phyloP scores from a whole-genome alignment of 2,329 filamentous ascomycete species.

The Cladophialophora exuberans region DNA sequence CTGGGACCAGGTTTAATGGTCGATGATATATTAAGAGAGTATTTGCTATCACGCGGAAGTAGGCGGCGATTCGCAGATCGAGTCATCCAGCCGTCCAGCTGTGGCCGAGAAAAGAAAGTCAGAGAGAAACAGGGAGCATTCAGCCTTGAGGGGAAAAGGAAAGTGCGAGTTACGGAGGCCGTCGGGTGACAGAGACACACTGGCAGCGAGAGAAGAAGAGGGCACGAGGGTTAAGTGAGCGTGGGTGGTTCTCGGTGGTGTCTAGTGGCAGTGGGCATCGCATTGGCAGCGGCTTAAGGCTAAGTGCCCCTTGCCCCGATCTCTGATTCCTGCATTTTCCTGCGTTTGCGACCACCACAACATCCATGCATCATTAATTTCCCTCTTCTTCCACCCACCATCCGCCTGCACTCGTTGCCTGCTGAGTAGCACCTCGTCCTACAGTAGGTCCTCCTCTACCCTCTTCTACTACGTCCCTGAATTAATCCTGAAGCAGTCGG shows the following conservation, averaged over 20 bases:
- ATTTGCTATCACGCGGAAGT: background rate
- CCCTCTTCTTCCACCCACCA: conserved; percentile 14
- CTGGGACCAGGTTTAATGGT: background rate
- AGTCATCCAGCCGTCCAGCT: too few species aligned
- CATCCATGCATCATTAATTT: conserved; percentile 8
- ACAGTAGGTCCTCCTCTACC: conserved; percentile 23
- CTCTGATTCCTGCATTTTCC: conserved; percentile 16
- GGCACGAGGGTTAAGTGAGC: background rate
- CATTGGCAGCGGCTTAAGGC: conserved; percentile 4
- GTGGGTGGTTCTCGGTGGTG: too few species aligned
- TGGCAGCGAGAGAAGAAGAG: too few species aligned
- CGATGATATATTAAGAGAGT: background rate
- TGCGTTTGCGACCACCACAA: conserved; percentile 22
- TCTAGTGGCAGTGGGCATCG: too few species aligned
- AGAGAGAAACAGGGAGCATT: conserved; percentile 12
- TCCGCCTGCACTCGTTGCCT: conserved; percentile 19
- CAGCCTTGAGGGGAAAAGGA: conserved; percentile 21
- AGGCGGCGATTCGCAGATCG: too few species aligned
- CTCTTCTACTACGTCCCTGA: conserved; percentile 26
- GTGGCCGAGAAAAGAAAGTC: background rate
- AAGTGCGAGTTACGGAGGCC: conserved; percentile 12
- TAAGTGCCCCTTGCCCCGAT: conserved; percentile 22
- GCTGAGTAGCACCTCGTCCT: conserved; percentile 24
- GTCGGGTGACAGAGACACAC: conserved; percentile 2
- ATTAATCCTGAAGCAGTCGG: conserved; percentile 24